Evolutionary conservation across 1,284 basidiomycete species (phyloP).

Genomic region (Coniophora puteana): DNA sequence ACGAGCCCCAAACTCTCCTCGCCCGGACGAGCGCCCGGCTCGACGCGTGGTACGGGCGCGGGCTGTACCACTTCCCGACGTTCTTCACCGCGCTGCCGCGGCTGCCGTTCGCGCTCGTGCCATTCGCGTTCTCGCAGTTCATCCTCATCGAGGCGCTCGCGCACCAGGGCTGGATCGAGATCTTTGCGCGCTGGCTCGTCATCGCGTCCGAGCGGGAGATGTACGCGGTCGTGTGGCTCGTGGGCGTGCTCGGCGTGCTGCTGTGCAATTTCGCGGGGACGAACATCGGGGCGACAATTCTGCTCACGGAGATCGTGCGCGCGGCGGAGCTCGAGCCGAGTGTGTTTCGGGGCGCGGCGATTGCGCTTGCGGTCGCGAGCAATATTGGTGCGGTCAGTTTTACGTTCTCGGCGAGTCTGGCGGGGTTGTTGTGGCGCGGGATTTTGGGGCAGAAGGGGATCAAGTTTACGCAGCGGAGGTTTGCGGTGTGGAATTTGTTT

Average conservation of each 20-base stretch:
- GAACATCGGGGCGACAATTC: conserved; percentile 94
- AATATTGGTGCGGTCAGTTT: conserved; percentile 94
- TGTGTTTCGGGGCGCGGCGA: conserved; percentile 38
- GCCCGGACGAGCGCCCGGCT: conserved; percentile 18
- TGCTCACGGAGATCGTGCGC: conserved; percentile 61
- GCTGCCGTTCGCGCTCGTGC: conserved; percentile 79
- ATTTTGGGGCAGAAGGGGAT: conserved; percentile 83
- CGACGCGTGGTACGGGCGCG: conserved; percentile 15
- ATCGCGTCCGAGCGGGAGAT: conserved; percentile 42
- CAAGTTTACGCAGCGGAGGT: conserved; percentile 59
- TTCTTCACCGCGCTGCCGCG: conserved; percentile 66
- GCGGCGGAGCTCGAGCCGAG: conserved; percentile 21
- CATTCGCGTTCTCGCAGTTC: conserved; percentile 95
- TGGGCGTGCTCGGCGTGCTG: conserved; percentile 62
- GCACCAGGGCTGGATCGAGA: conserved; percentile 86
- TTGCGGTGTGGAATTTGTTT: conserved; percentile 72
- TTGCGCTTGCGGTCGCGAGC: conserved; percentile 74
- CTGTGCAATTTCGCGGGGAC: conserved; percentile 91
- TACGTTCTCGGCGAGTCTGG: conserved; percentile 88
- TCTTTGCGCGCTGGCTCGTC: conserved; percentile 77
- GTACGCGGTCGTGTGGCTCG: conserved; percentile 50
- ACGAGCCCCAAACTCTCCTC: conserved; percentile 6
- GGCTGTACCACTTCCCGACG: conserved; percentile 64
- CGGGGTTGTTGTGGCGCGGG: conserved; percentile 83
- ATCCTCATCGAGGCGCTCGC: conserved; percentile 87